Evolutionary conservation across 805 yeast species (phyloP), one percentile per base, ranked within the genome.

Genomic region (Ascoidea tarda): DNA sequence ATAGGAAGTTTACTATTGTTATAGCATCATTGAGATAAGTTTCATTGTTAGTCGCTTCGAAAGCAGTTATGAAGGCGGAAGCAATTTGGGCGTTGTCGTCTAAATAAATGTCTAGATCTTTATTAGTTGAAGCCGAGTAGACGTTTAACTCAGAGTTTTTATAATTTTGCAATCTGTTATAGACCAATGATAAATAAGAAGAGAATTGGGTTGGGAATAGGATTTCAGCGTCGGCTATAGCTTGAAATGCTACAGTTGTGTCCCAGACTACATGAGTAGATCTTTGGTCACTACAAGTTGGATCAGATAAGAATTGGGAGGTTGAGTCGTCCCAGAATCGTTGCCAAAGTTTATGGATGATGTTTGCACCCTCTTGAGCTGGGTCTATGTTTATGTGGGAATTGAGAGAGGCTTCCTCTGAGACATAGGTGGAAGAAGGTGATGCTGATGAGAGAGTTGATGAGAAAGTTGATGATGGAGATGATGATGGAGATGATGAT

Each of bases 81-180:
- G 84, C 82, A 14, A 82, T 79, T 62, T 82, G 89, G 2, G 88
- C 89, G 61, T 82, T 84, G 60, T 82, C 89, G 60, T 82, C 88
- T 56, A 79, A 79, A 63, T 82, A 82, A 46, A 82, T 78, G 62
- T 82, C 88, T 51, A 32, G 6, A 16, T 10, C 46, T 32, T 48
- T 38, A 32, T 16, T 16, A 8, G 50, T 28, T 28, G 50, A 31
- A 16, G 33, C 50, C 2, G 50, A 32, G 4, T 31, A 48, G 6
- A 33, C 50, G 12, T 38, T n/a, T 16, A 28, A 2, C 5, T 48
- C 5, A n/a, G 50, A 48, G 33, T 48, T 48, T 32, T 48, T 31
- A 33, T 48, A 48, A 32, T 6, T 33, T 33, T 31, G 21, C 38
- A 48, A 32, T 32, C 21, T 31, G 14, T 21, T n/a, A 38, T 28